A percentile compares a stretch with the other conserved stretches of the same genome.
These are phyloP conservation scores for Byssoonygena ceratinophila DNA, from an alignment of 2,329 filamentous ascomycete genomes.

Conservation along the genomic window DNA sequence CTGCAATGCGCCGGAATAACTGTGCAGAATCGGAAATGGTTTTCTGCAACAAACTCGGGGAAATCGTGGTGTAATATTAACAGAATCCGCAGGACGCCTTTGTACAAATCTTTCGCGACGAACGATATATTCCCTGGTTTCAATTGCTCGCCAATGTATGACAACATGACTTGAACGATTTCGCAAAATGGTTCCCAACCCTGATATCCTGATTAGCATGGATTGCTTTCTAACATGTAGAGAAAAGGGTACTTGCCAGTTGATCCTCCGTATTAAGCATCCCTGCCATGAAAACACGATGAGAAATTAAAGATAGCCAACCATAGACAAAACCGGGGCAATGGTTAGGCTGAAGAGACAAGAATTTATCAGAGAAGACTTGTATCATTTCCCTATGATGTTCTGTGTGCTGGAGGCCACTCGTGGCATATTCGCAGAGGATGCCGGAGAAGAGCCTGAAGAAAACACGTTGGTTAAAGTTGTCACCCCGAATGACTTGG, in stretches of 20 bases:
- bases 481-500: slow-evolving; percentile 66
- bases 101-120: slow-evolving; percentile 71
- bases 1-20: slow-evolving; percentile 72
- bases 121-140: slow-evolving; percentile 60
- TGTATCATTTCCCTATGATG: slow-evolving; percentile 60
- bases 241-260: slow-evolving; percentile 25
- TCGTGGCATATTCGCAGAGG: slow-evolving; percentile 59
- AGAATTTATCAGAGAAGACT: slow-evolving; percentile 59
- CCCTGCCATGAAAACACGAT: slow-evolving; percentile 71
- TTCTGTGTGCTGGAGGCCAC: slow-evolving; percentile 49
- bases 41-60: slow-evolving; percentile 80
- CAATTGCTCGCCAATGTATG: slow-evolving; percentile 67
- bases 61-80: slow-evolving; percentile 87
- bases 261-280: slow-evolving; percentile 59
- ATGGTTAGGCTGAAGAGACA: slow-evolving; percentile 62
- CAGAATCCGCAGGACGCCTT: slow-evolving; percentile 69
- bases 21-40: slow-evolving; percentile 71
- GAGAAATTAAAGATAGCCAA: slow-evolving; percentile 73
- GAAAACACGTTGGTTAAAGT: slow-evolving; percentile 80
- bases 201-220: slow-evolving; percentile 19
- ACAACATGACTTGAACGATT: slow-evolving; percentile 60
- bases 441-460: slow-evolving; percentile 79
- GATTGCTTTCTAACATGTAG: neutral
- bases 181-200: slow-evolving; percentile 70
- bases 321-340: slow-evolving; percentile 75